These are phyloP conservation scores for Trichoderma reesei DNA, from an alignment of 495 filamentous ascomycete genomes.

Conservation along the genomic window DNA sequence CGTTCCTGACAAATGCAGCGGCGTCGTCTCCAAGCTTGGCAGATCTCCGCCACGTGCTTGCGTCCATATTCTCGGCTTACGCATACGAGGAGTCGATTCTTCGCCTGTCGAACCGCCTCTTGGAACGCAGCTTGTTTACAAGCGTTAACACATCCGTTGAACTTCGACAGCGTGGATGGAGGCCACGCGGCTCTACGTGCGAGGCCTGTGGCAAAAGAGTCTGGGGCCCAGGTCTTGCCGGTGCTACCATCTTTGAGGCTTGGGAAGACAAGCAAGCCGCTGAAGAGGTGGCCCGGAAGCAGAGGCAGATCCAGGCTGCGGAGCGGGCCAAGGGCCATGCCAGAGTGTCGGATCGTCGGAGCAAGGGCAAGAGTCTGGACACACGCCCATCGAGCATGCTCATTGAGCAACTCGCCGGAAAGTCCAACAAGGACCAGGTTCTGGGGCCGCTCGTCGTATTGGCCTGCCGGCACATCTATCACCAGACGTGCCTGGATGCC, in stretches of 20 bases:
- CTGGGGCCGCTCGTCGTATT: slow-evolving; percentile 40
- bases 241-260: slow-evolving; percentile 58
- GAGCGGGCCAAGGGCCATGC: slow-evolving; percentile 21
- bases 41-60: slow-evolving; percentile 74
- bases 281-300: slow-evolving; percentile 30
- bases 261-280: slow-evolving; percentile 60
- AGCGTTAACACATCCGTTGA: slow-evolving; percentile 66
- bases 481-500: slow-evolving; percentile 49
- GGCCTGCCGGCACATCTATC: slow-evolving; percentile 54
- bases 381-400: slow-evolving; percentile 13
- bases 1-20: slow-evolving; percentile 79
- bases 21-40: slow-evolving; percentile 73
- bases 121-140: slow-evolving; percentile 84
- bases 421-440: slow-evolving; percentile 12
- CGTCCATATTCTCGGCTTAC: slow-evolving; percentile 88
- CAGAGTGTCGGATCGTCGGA: slow-evolving; percentile 27
- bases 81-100: slow-evolving; percentile 86
- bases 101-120: slow-evolving; percentile 68
- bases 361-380: slow-evolving; percentile 27
- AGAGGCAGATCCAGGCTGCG: slow-evolving; percentile 20
- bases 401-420: slow-evolving; percentile 14
- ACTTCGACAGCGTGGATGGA: slow-evolving; percentile 81
- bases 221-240: slow-evolving; percentile 83
- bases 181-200: slow-evolving; percentile 74
- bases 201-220: slow-evolving; percentile 73